Conservation (phyloP, 2,329 filamentous ascomycete genomes). For the Neofusicoccum ribis region DNA sequence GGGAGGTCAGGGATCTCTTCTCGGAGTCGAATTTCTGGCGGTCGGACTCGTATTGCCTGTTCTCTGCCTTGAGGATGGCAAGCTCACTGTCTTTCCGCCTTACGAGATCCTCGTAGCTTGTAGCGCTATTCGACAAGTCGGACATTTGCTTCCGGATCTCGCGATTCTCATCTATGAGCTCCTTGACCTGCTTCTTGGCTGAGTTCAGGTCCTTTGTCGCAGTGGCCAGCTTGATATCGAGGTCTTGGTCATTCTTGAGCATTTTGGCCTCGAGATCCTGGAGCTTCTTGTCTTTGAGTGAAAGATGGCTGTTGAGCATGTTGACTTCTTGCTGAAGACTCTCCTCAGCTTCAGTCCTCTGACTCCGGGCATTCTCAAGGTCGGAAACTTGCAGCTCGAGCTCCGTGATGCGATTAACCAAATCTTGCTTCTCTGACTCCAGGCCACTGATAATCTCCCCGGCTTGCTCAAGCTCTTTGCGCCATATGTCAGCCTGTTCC, state of each 20-base stretch:
- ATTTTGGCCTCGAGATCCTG: conserved; percentile 84
- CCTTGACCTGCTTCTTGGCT: conserved; percentile 71
- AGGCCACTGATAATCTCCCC: conserved; percentile 81
- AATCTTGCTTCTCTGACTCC: conserved; percentile 79
- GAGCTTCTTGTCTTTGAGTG: conserved; percentile 84
- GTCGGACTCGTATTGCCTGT: conserved; percentile 80
- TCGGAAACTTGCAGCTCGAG: conserved; percentile 72
- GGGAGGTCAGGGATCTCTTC: conserved; percentile 66
- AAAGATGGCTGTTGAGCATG: conserved; percentile 87
- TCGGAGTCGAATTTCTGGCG: conserved; percentile 77
- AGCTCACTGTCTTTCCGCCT: conserved; percentile 93
- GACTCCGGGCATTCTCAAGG: conserved; percentile 67
- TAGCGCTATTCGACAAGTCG: conserved; percentile 85
- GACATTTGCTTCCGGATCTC: conserved; percentile 82
- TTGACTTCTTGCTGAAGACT: conserved; percentile 79
- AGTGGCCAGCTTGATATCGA: conserved; percentile 78
- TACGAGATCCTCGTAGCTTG: conserved; percentile 91
- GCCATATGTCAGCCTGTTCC: conserved; percentile 75
- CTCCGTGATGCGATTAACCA: conserved; percentile 66
- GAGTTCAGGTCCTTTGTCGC: conserved; percentile 78
- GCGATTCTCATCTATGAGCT: conserved; percentile 76
- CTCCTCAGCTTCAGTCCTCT: conserved; percentile 75
- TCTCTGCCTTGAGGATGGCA: conserved; percentile 77
- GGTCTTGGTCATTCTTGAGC: conserved; percentile 81
- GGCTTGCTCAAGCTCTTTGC: conserved; percentile 86